These are phyloP conservation scores for Talaromyces sp. DNA, from an alignment of 2,329 filamentous ascomycete genomes.

Conservation along the genomic window DNA sequence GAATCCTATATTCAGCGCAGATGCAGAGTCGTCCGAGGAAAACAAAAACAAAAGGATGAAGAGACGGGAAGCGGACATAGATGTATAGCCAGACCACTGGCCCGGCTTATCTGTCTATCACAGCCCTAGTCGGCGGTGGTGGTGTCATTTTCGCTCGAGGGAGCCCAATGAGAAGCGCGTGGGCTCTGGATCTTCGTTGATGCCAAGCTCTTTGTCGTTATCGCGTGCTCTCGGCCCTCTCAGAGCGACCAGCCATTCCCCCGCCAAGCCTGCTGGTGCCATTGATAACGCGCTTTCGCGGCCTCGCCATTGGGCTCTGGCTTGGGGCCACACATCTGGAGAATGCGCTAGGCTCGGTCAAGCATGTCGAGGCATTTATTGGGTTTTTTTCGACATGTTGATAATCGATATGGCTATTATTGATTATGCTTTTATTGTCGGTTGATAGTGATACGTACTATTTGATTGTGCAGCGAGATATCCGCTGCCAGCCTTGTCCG, in stretches of 20 bases:
- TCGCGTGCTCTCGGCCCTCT: neutral
- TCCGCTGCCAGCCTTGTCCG: neutral
- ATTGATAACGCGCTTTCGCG: neutral
- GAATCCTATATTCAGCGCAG: neutral
- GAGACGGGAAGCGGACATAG: neutral
- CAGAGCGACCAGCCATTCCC: neutral
- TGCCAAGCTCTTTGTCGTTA: neutral
- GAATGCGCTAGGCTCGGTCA: neutral
- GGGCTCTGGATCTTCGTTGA: neutral
- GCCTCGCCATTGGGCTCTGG: neutral
- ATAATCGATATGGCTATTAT: neutral
- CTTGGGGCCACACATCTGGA: neutral
- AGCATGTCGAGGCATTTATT: neutral
- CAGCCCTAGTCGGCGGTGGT: neutral
- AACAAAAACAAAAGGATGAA: neutral
- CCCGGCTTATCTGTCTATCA: neutral
- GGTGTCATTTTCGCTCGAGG: neutral
- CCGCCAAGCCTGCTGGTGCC: neutral
- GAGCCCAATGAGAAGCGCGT: neutral
- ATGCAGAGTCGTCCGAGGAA: neutral
- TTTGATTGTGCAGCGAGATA: too few relatives aligned
- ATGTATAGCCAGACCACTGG: neutral
- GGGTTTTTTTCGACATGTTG: neutral
- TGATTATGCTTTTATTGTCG: too few relatives aligned
- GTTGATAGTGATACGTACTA: too few relatives aligned